Percentiles rank a stretch among this genome's conserved stretches.
Conservation (phyloP, 192 early-diverging fungal species). For the Umbelopsis ramanniana region DNA sequence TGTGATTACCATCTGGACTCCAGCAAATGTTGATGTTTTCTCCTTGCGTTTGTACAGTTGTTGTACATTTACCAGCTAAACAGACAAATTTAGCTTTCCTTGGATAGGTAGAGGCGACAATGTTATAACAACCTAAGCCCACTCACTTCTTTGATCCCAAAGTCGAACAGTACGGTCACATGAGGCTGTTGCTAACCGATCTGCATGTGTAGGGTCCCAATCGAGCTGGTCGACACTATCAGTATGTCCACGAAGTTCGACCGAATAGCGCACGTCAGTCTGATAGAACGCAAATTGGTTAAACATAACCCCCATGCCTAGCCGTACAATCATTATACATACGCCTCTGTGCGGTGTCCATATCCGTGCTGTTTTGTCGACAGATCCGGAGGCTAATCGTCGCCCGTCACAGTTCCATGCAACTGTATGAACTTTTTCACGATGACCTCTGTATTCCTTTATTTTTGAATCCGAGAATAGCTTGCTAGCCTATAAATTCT, state of each 20-base stretch:
- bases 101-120: constrained; percentile 1
- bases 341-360: constrained; percentile 68
- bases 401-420: constrained; percentile 76
- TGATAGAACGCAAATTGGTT: constrained; percentile 23
- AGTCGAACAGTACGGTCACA: constrained; percentile 78
- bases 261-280: constrained; percentile 60
- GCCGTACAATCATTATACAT: constrained; percentile 27
- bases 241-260: constrained; percentile 74
- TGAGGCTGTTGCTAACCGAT: constrained; percentile 75
- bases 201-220: constrained; percentile 78
- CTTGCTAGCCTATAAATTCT: constrained; percentile 39
- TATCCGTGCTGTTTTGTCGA: constrained; percentile 74
- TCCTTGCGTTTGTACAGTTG: constrained; percentile 66
- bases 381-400: constrained; percentile 72
- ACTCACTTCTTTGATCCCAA: constrained; percentile 79
- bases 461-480: constrained; percentile 47
- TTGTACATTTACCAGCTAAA: constrained; percentile 57
- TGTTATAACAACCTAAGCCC: not conserved
- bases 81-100: not conserved
- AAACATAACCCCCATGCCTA: not conserved
- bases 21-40: constrained; percentile 89
- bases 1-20: constrained; percentile 75
- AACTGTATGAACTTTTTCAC: constrained; percentile 68
- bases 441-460: constrained; percentile 58
- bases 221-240: constrained; percentile 80